Conservation (phyloP, 1,139 yeast species). For the Waltiozyma sp. region DNA sequence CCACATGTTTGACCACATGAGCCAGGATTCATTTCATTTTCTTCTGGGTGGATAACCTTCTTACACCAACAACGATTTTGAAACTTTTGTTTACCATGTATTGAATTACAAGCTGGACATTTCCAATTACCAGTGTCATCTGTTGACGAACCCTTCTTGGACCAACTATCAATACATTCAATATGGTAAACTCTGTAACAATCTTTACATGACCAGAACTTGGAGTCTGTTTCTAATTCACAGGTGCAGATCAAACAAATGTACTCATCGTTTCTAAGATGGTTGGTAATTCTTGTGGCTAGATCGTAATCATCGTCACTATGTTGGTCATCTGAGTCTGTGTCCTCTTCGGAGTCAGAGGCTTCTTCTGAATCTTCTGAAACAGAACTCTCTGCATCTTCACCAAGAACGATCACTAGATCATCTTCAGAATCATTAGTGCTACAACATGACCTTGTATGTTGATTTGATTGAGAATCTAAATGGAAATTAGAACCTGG, state of each 20-base stretch:
- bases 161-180: slow-evolving; percentile 78
- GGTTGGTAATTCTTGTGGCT: slow-evolving; percentile 27
- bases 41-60: slow-evolving; percentile 53
- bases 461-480: not conserved
- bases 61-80: slow-evolving; percentile 89
- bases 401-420: not conserved
- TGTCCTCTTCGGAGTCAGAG: slow-evolving; percentile 3
- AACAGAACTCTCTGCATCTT: not conserved
- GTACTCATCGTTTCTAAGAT: slow-evolving; percentile 58
- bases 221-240: slow-evolving; percentile 57
- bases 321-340: not conserved
- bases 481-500: not conserved
- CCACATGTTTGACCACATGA: slow-evolving; percentile 85
- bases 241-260: slow-evolving; percentile 78
- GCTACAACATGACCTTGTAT: not conserved
- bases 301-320: slow-evolving; percentile 15
- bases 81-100: slow-evolving; percentile 15
- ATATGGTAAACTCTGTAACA: slow-evolving; percentile 77
- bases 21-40: slow-evolving; percentile 58
- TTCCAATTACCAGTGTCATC: slow-evolving; percentile 54
- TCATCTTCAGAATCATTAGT: not conserved
- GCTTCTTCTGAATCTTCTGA: not conserved
- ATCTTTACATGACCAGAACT: slow-evolving; percentile 61
- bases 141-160: slow-evolving; percentile 60
- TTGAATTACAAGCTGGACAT: slow-evolving; percentile 74